Conservation (phyloP, 2,329 filamentous ascomycete genomes). For the Aspergillus carbonarius region DNA sequence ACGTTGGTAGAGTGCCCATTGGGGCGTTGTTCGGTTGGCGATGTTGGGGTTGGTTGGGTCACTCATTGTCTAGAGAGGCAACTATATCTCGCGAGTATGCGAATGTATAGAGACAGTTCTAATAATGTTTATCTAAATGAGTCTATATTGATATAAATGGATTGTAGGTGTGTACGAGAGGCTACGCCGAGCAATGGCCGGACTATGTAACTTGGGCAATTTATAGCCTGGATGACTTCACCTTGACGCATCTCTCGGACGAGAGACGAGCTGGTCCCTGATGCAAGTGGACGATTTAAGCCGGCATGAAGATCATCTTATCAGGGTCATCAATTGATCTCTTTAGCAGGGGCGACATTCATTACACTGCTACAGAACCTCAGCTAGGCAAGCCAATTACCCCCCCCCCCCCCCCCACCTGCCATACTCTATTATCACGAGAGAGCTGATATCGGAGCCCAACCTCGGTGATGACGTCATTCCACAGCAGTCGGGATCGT, state of each 20-base stretch:
- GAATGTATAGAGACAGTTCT: not conserved
- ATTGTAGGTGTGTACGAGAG: not conserved
- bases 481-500: not conserved
- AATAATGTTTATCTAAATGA: not conserved
- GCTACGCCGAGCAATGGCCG: not conserved
- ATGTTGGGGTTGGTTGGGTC: conserved; percentile 56
- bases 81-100: not conserved
- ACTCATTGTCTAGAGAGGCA: conserved; percentile 18
- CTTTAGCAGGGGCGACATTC: too few relatives aligned
- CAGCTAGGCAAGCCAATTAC: too few relatives aligned
- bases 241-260: conserved; percentile 24
- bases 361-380: too few relatives aligned
- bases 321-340: too few relatives aligned
- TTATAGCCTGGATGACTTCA: conserved; percentile 28
- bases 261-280: conserved; percentile 10
- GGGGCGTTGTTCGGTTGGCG: conserved; percentile 50
- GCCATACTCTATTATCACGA: not conserved
- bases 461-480: conserved; percentile 7
- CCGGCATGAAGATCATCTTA: not conserved
- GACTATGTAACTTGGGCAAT: not conserved
- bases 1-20: conserved; percentile 57
- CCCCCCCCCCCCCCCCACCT: too few relatives aligned
- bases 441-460: not conserved
- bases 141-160: not conserved
- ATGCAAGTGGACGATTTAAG: conserved; percentile 3